Base-by-base conservation (phyloP, 2,329 filamentous ascomycete genomes). In the Beauveria scarabaeidicola region DNA sequence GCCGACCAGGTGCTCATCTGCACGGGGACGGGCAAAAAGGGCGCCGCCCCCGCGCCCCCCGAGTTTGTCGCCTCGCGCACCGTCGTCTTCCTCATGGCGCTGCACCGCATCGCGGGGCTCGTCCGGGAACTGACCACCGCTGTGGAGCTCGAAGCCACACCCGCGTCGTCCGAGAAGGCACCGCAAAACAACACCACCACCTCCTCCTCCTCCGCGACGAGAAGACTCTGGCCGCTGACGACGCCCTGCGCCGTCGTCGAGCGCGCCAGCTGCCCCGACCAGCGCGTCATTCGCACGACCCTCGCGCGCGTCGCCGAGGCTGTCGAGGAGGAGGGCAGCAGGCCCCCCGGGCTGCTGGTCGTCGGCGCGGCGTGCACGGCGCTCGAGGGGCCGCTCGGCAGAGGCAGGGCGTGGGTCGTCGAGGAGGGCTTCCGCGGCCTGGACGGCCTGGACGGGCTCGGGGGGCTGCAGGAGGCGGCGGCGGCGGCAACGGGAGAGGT, bases 1-100 rank as follows among this genome's bases (percentile, higher is more conserved):
- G 88, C 91, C 3, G 94, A 99, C 69, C 92, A 97, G 73, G 87
- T 99, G 0, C 80, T 99, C 27, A 83, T 99, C n/a, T 97, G 94
- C 75, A 99, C 94, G 0, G 94, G 94, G 0, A 99, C 94, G 0
- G 94, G 94, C 1, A 85, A 94, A 68, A 95, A 96, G 74, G 94
- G 94, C 13, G 88, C 84, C 58, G 79, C 90, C 0, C 91, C 91
- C 0, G 77, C 83, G n/a, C 91, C 91, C 38, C 94, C 94, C 0
- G 86, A 86, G 63, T 96, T 86, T 70, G 83, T 92, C 0, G 71
- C 80, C 2, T 88, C 83, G 9, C 82, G 92, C 60, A 97, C 94
- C 0, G 89, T 94, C 1, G 89, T 99, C 4, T 96, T 97, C 65
- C 76, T 99, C 52, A 99, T 99, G 94, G 91, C 91, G 4, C 76